phyloP scores from a whole-genome alignment of 2,329 filamentous ascomycete genomes.

The Corynespora cassiicola region DNA sequence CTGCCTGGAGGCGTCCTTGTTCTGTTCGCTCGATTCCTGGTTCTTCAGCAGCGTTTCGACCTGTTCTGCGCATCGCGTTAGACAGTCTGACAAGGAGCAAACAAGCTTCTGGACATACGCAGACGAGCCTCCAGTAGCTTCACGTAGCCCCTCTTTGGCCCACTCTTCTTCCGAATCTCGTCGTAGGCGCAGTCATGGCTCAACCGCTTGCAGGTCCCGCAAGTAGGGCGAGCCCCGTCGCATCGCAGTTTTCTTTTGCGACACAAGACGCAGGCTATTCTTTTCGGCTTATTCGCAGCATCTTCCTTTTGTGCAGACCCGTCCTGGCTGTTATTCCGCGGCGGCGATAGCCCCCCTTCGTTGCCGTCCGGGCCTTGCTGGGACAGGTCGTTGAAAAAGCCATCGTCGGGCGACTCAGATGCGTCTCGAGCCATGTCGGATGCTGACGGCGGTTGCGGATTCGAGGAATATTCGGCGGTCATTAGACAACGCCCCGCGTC shows the following conservation, averaged over 20 bases:
- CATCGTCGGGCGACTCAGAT: constrained; percentile 49
- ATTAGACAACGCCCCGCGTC: constrained; percentile 20
- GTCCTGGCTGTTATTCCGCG: constrained; percentile 49
- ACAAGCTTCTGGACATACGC: constrained; percentile 64
- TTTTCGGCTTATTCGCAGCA: constrained; percentile 64
- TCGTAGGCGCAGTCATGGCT: constrained; percentile 90
- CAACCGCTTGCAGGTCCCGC: constrained; percentile 85
- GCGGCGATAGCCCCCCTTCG: constrained; percentile 35
- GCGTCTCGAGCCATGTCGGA: constrained; percentile 35
- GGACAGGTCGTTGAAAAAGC: constrained; percentile 64
- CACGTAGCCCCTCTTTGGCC: constrained; percentile 92
- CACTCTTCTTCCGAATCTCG: constrained; percentile 91
- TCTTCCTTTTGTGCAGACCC: constrained; percentile 54
- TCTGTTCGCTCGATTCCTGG: constrained; percentile 63
- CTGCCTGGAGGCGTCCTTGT: constrained; percentile 27
- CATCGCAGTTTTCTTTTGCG: constrained; percentile 91
- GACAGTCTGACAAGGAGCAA: constrained; percentile 4
- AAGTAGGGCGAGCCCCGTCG: constrained; percentile 83
- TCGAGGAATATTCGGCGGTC: constrained; percentile 7
- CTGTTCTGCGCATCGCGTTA: constrained; percentile 68
- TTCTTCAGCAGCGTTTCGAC: constrained; percentile 90
- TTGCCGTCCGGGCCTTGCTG: constrained; percentile 45
- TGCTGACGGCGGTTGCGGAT: constrained; percentile 12
- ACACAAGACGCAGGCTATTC: constrained; percentile 93
- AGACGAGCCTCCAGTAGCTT: constrained; percentile 92